A percentile compares a stretch with the other conserved stretches of the same genome.
These are phyloP conservation scores for Dryas integrifolia DNA, from an alignment of 331 rosid species.

Conservation along the genomic window DNA sequence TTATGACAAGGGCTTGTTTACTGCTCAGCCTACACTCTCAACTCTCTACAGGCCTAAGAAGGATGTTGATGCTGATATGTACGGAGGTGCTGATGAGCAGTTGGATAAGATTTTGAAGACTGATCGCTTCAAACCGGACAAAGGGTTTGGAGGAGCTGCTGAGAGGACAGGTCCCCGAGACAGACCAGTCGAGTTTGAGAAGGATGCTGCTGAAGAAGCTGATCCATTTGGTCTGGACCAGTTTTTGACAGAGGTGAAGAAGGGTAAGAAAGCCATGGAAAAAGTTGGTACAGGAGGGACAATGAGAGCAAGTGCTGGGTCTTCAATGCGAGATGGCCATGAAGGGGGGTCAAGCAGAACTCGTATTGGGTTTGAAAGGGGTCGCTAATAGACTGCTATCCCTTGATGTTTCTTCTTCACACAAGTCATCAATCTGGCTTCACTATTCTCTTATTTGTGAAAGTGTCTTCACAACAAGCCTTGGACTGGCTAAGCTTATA, in stretches of 20 bases:
- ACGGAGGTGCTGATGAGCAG: slow-evolving; percentile 90
- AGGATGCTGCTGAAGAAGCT: slow-evolving; percentile 52
- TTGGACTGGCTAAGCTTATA: no score
- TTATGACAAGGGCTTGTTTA: slow-evolving; percentile 74
- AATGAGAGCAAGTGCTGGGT: slow-evolving; percentile 52
- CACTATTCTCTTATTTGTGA: no score
- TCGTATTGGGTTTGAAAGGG: slow-evolving; percentile 54
- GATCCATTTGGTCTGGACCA: slow-evolving; percentile 90
- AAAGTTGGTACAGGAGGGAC: slow-evolving; percentile 29
- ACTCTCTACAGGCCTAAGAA: slow-evolving; percentile 90
- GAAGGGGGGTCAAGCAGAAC: slow-evolving; percentile 51
- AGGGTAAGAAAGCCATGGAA: slow-evolving; percentile 66
- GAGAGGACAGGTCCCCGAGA: slow-evolving; percentile 69
- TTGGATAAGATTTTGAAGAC: slow-evolving; percentile 85
- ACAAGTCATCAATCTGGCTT: no score
- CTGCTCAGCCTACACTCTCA: slow-evolving; percentile 77
- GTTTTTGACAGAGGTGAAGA: slow-evolving; percentile 73
- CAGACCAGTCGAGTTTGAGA: slow-evolving; percentile 73
- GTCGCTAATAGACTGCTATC: slow-evolving; percentile 16
- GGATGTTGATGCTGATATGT: slow-evolving; percentile 62
- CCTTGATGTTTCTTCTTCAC: no score
- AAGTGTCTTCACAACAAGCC: no score
- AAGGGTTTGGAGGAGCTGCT: slow-evolving; percentile 61
- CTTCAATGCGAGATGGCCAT: slow-evolving; percentile 52
- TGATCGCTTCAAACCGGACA: slow-evolving; percentile 82